These are phyloP conservation scores for Warburgia ugandensis DNA, from an alignment of 164 flowering plant genomes.

Conservation along the genomic window DNA sequence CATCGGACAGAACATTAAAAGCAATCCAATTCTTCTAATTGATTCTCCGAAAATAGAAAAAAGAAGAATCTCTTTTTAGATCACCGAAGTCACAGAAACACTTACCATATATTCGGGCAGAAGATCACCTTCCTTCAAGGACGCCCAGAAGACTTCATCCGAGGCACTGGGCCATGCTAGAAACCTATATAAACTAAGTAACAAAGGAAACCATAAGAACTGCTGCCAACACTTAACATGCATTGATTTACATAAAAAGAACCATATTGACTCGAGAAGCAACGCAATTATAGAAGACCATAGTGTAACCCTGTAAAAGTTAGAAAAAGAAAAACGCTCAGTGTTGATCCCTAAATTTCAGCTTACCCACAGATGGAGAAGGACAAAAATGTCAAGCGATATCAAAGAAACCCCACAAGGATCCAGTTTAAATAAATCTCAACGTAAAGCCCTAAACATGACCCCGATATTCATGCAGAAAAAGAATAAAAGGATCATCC, in stretches of 20 bases:
- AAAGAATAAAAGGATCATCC: background rate
- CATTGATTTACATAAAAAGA: background rate
- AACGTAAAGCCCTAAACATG: background rate
- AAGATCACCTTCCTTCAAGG: background rate
- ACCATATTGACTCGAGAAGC: background rate
- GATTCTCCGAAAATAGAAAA: background rate
- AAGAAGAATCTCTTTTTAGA: background rate
- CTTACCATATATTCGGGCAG: background rate
- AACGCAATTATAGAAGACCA: too few relatives aligned
- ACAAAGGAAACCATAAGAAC: too few relatives aligned
- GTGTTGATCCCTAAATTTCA: background rate
- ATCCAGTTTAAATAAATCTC: background rate
- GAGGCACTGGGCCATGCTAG: background rate
- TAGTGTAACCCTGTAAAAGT: too few relatives aligned
- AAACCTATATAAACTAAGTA: background rate
- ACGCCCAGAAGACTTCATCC: background rate
- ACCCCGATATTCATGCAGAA: background rate
- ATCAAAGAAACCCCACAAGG: too few relatives aligned
- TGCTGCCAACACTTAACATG: too few relatives aligned
- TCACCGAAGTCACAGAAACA: background rate
- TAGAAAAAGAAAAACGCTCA: background rate
- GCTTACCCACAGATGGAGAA: background rate
- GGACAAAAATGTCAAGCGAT: background rate
- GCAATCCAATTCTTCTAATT: background rate
- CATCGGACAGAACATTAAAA: background rate